Evolutionary conservation across 345 rosid species (phyloP).

Genomic region (Gossypium rotundifolium): DNA sequence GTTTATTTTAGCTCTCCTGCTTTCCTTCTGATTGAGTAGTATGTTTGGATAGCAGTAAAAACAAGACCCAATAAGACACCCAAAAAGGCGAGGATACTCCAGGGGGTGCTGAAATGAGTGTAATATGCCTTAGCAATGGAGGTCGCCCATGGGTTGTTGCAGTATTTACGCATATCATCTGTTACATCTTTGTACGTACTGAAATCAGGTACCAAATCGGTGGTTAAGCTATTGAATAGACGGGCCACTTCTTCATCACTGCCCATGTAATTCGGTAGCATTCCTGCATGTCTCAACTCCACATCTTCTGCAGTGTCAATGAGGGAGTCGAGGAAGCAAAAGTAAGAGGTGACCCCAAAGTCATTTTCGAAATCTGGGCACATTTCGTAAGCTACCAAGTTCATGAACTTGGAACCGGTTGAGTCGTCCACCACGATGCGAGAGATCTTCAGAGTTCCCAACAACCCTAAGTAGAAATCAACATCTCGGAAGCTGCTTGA

Average conservation of each 20-base stretch:
- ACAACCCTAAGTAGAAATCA: not conserved
- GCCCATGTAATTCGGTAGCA: not conserved
- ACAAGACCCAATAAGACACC: not conserved
- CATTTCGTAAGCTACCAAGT: constrained; percentile 15
- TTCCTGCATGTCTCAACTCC: not conserved
- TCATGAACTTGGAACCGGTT: constrained; percentile 11
- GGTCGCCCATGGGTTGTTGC: not conserved
- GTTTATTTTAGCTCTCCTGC: not conserved
- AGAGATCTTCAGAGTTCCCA: not conserved
- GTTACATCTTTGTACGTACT: not conserved
- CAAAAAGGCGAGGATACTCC: not conserved
- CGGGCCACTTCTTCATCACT: constrained; percentile 5
- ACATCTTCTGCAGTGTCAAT: not conserved
- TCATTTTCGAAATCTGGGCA: not conserved
- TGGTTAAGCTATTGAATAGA: constrained; percentile 10
- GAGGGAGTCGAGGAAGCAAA: not conserved
- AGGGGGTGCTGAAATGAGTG: not conserved
- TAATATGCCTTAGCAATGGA: not conserved
- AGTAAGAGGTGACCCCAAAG: not conserved
- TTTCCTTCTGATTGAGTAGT: not conserved
- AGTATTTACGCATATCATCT: not conserved
- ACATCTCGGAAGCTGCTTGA: not conserved
- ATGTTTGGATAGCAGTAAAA: not conserved
- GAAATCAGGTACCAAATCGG: constrained; percentile 9
- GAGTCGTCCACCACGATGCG: constrained; percentile 4